Base-by-base conservation (phyloP, 768 basidiomycete species). In the Lactarius quietus region DNA sequence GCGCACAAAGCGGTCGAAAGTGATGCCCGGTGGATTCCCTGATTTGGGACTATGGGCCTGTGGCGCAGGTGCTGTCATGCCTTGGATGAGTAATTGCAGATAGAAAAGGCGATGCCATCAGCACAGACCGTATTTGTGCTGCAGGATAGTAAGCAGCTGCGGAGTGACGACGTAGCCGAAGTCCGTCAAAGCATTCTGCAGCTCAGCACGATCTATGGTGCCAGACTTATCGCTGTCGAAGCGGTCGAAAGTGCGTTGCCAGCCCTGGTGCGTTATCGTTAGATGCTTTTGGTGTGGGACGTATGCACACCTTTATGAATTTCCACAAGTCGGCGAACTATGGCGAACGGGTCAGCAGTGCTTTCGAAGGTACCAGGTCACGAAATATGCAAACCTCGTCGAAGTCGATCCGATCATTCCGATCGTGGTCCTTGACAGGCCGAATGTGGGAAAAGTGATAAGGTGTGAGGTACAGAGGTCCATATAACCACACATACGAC, bases 141-240 rank as follows among this genome's bases (percentile, higher is more conserved):
- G 84, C 35, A 94, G 78, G 20, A 92, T 81, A 28, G 78, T 74
- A 52, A 94, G 77, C 31, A 92, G 77, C 8, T 76, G 80, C 0
- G 91, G 90, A 14, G 83, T 82, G 52, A 94, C 81, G 70, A 85
- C 86, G 77, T 84, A 93, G 23, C 92, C 92, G 72, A 95, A 93
- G 73, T 88, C 88, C 14, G 73, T 68, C 33, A 95, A 82, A 0
- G 92, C 93, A 14, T 84, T 80, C 3, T 78, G 76, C 7, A 95
- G 80, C 76, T 95, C 93, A 17, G 69, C 61, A 9, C 78, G 79
- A 63, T 93, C 90, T 75, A 95, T 93, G 36, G 85, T 82, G 31
- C 92, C 93, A 14, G 89, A 90, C 58, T 82, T 83, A 73, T 94
- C 93, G n/a, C 84, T 80, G 76, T 94, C 92, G 69, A 93, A 93